Evolutionary conservation across 805 yeast species (phyloP), one percentile per base, ranked within the genome.

Genomic region (Sugiyamaella valdiviana): DNA sequence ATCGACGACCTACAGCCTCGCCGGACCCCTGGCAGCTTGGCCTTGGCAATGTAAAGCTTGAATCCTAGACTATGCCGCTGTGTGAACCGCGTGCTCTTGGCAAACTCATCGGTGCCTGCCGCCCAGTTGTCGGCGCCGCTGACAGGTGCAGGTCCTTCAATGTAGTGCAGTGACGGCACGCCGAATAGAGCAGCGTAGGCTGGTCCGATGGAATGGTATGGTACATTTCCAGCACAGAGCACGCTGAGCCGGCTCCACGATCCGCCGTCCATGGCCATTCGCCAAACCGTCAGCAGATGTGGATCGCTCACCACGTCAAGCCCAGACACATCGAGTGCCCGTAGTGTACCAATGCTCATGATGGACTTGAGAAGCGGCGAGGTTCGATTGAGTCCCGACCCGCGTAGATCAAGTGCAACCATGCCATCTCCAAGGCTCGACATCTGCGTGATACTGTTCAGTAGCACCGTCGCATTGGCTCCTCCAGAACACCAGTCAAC

Each of bases 61-160:
- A 35, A 49, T 7, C 45, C 51, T 20, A 50, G 39, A 7, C 44
- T 23, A 23, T 50, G 43, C 6, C 44, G 38, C 16, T n/a, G 12
- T 1, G 48, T 44, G 29, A 50, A 50, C 17, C 51, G 22, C 24
- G 24, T 19, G 43, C 53, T 44, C 6, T 48, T 32, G 6, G 51
- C 50, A n/a, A 17, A 24, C 16, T 20, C 32, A 14, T 12, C 10
- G 17, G 21, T 29, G 6, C 50, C 52, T 10, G 22, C 21, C 12
- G 15, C 35, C 50, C 50, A 46, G 10, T 35, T 7, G 14, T 16
- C 21, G 35, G 42, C 50, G 15, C 23, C 93, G 84, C 72, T 82
- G 90, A 54, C 83, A 85, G 66, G 69, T 85, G 57, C 93, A 12
- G 19, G 53, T 3, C 53, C 51, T 20, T 51, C 53, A 10, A 51